These are phyloP conservation scores for Globisporangium acanthophoron DNA, from an alignment of 352 stramenopile genomes.

Conservation along the genomic window DNA sequence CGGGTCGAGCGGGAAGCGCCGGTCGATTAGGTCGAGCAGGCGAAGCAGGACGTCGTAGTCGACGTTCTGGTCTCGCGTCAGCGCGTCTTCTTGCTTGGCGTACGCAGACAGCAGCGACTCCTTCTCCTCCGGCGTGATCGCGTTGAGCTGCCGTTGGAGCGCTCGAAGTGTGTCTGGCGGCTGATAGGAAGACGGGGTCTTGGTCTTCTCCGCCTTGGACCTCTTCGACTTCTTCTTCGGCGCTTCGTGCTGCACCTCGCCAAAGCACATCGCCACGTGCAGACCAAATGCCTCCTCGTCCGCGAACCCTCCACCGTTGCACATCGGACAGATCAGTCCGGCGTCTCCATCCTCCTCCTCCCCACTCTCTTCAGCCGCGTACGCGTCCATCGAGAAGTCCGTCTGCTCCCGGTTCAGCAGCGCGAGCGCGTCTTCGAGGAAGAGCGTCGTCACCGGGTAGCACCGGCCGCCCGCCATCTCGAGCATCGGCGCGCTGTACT, in stretches of 20 bases:
- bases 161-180: constrained; percentile 25
- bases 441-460: constrained; percentile 90
- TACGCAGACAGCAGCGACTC: constrained; percentile 44
- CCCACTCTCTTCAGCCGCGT: neutral
- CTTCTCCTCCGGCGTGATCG: constrained; percentile 29
- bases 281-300: constrained; percentile 84
- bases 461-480: constrained; percentile 82
- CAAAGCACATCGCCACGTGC: constrained; percentile 82
- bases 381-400: constrained; percentile 15
- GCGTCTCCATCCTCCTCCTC: constrained; percentile 7
- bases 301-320: constrained; percentile 55
- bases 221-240: constrained; percentile 8
- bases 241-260: constrained; percentile 20
- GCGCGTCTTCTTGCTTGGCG: constrained; percentile 49
- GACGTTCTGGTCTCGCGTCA: constrained; percentile 56
- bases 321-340: constrained; percentile 79
- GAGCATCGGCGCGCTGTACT: constrained; percentile 61
- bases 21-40: constrained; percentile 53
- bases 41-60: constrained; percentile 68
- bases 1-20: constrained; percentile 41
- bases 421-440: constrained; percentile 84
- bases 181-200: constrained; percentile 7
- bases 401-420: constrained; percentile 30
- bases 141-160: constrained; percentile 26
- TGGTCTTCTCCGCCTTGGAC: neutral